These are phyloP conservation scores for Alternaria arborescens DNA, from an alignment of 2,329 filamentous ascomycete genomes.

Conservation along the genomic window DNA sequence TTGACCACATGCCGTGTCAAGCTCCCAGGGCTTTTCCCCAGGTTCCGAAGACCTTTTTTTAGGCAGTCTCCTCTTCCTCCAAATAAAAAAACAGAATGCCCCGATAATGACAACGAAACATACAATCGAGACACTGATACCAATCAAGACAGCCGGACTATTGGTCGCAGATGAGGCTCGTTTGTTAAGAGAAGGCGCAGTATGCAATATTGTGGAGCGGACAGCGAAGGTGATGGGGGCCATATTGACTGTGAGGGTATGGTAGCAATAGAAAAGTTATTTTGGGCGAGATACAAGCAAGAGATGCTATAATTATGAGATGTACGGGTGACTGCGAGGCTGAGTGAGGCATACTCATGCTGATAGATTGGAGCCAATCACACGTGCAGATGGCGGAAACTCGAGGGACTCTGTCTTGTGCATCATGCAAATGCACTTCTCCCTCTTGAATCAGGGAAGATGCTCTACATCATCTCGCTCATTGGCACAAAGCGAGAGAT, in stretches of 20 bases:
- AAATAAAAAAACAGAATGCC: too few species aligned
- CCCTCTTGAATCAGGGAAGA: background rate
- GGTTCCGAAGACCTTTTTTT: too few species aligned
- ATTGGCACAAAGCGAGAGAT: too few species aligned
- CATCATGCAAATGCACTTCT: background rate
- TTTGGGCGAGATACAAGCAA: background rate
- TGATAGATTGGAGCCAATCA: background rate
- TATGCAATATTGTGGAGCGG: background rate
- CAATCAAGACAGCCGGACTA: too few species aligned
- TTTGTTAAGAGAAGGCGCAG: background rate
- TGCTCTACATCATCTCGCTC: too few species aligned
- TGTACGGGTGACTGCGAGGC: background rate
- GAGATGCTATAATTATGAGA: too few species aligned
- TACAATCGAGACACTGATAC: too few species aligned
- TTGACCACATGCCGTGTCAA: too few species aligned
- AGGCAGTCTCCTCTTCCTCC: too few species aligned
- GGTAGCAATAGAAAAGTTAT: background rate
- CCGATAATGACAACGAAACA: too few species aligned
- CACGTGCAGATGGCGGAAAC: background rate
- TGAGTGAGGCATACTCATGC: slow-evolving; percentile 8
- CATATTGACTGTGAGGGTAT: background rate
- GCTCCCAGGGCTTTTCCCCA: too few species aligned
- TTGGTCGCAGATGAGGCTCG: background rate
- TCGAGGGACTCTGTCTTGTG: background rate
- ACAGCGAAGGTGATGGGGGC: background rate